Evolutionary conservation across 768 basidiomycete genomes (phyloP), one percentile per base, ranked within the genome.

Genomic region (Filobasidium wieringae): DNA sequence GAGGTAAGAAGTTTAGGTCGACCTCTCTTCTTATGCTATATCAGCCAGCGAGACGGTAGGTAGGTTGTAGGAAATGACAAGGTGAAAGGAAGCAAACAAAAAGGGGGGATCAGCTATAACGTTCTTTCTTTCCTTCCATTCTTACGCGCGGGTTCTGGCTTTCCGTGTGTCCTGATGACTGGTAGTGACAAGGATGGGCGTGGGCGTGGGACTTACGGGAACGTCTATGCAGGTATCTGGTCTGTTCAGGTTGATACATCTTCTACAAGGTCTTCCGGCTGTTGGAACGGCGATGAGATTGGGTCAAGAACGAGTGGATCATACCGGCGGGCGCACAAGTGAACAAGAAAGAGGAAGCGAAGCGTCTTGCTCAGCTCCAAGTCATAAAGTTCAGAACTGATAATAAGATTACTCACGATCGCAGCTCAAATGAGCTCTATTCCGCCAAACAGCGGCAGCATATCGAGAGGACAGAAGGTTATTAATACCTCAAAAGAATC

Each of bases 391-490:
- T 7, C 15, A 26, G 8, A 22, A 30, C 7, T 51, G 7, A 15
- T 30, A 51, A 11, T 12, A 15, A 39, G 32, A 19, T n/a, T 26
- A 43, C 54, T 45, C 33, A 55, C 54, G 19, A 34, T 55, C 54
- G 40, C 54, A 55, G n/a, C n/a, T 41, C 39, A 55, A 39, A 55
- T 55, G 54, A 41, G 54, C 54, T 30, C 54, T 55, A 27, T 17
- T 17, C 17, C 4, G 15, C 32, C 17, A 6, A 40, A 15, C 5
- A 30, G 45, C 15, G 15, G 19, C 45, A n/a, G 45, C 22, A 49
- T 2, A 14, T 6, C 19, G n/a, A 49, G 29, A 22, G 5, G 27
- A 49, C 15, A 49, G 27, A 30, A 5, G 15, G 45, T 11, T 47
- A 26, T 47, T 31, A 34, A 31, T 30, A 15, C 30, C 33, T 31